Evolutionary conservation across 2,329 filamentous ascomycete species (phyloP).

Genomic region (Pseudophaeomoniella oleicola): DNA sequence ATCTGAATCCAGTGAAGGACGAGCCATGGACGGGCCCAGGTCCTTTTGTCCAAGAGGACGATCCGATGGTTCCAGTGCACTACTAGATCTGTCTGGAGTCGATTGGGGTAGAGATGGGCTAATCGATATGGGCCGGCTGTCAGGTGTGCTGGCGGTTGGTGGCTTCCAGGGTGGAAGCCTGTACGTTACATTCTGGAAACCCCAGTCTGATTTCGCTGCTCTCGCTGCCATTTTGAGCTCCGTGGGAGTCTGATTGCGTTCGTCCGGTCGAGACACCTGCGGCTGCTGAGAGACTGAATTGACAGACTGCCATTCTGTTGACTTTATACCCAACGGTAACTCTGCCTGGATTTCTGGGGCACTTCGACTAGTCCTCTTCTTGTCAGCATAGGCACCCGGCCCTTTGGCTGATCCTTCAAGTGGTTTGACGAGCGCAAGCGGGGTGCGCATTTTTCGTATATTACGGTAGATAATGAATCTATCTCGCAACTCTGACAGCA

Average conservation of each 20-base stretch:
- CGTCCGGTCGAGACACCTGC: not conserved
- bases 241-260: not conserved
- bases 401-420: not conserved
- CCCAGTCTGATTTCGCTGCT: not conserved
- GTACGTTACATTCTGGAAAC: too few relatives aligned
- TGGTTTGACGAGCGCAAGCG: slow-evolving; percentile 6
- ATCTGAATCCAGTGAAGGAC: too few relatives aligned
- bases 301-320: not conserved
- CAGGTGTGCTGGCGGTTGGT: not conserved
- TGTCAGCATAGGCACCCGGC: not conserved
- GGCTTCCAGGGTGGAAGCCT: too few relatives aligned
- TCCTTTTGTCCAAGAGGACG: not conserved
- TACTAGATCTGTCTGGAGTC: not conserved
- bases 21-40: not conserved
- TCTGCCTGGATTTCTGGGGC: too few relatives aligned
- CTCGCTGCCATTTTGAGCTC: not conserved
- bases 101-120: not conserved
- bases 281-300: not conserved
- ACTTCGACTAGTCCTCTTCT: too few relatives aligned
- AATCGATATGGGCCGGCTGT: not conserved
- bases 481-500: slow-evolving; percentile 48
- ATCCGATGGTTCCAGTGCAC: not conserved
- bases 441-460: slow-evolving; percentile 14
- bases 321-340: too few relatives aligned
- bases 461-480: slow-evolving; percentile 16